phyloP scores from a whole-genome alignment of 2,329 filamentous ascomycete species.

The Arthrocladium fulminans region DNA sequence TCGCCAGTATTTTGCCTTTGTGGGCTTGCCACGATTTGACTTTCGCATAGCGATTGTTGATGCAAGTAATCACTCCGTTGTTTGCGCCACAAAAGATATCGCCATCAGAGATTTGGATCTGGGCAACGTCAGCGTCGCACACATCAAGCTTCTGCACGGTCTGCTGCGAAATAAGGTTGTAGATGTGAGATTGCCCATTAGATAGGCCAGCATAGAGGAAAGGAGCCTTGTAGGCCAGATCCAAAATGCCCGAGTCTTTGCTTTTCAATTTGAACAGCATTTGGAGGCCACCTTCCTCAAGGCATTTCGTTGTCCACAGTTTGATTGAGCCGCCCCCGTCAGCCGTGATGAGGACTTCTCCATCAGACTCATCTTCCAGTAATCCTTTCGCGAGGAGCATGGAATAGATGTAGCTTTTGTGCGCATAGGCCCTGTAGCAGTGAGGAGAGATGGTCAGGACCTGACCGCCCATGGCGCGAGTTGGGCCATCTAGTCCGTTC shows the following conservation, averaged over 20 bases:
- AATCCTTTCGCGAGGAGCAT: constrained; percentile 78
- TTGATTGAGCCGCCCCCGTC: constrained; percentile 92
- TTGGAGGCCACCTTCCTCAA: constrained; percentile 50
- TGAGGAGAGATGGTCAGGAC: constrained; percentile 73
- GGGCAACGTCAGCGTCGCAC: constrained; percentile 52
- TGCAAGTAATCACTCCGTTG: constrained; percentile 69
- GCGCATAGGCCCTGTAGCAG: constrained; percentile 78
- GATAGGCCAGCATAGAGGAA: constrained; percentile 88
- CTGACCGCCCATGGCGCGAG: constrained; percentile 49
- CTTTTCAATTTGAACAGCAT: constrained; percentile 61
- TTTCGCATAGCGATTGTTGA: constrained; percentile 75
- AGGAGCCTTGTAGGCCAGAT: constrained; percentile 75
- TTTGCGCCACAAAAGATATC: constrained; percentile 81
- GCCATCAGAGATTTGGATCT: constrained; percentile 52
- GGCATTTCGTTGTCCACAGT: constrained; percentile 54
- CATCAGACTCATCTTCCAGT: constrained; percentile 58
- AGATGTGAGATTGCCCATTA: constrained; percentile 82
- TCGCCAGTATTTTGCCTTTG: constrained; percentile 76
- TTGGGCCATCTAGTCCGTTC: constrained; percentile 42
- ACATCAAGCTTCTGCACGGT: constrained; percentile 74
- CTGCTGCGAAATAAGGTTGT: constrained; percentile 93
- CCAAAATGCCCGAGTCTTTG: constrained; percentile 58
- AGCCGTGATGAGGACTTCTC: constrained; percentile 78
- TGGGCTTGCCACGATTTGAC: constrained; percentile 74
- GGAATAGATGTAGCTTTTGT: constrained; percentile 92